Evolutionary conservation across 2,329 filamentous ascomycete species (phyloP).

Genomic region (Venturiaceae sp.): DNA sequence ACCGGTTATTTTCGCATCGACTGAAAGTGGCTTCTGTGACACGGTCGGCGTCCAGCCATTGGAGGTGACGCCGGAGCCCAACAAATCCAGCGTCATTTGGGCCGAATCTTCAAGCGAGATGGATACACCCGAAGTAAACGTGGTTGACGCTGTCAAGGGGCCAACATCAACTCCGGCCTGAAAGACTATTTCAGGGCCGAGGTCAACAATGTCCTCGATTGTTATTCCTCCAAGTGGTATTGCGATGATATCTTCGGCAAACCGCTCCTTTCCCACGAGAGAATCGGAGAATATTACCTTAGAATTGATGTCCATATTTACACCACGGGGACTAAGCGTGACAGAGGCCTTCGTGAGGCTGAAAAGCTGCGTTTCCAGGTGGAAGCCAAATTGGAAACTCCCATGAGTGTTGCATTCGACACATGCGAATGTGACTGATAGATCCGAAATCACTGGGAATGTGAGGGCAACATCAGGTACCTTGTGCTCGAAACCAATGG

Average conservation of each 20-base stretch:
- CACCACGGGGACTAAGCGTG: not conserved
- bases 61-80: not conserved
- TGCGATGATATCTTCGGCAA: slow-evolving; percentile 8
- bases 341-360: not conserved
- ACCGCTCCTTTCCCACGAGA: not conserved
- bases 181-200: slow-evolving; percentile 15
- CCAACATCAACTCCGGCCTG: slow-evolving; percentile 12
- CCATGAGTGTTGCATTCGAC: not conserved
- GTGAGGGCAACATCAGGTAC: not conserved
- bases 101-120: not conserved
- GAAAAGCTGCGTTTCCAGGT: not conserved
- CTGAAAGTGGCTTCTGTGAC: not conserved
- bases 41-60: not conserved
- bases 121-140: not conserved
- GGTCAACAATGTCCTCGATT: slow-evolving; percentile 14
- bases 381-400: not conserved
- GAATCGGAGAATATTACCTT: not conserved
- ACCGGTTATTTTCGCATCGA: not conserved
- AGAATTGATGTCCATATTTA: not conserved
- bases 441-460: not conserved
- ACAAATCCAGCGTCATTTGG: not conserved
- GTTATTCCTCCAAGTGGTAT: slow-evolving; percentile 12
- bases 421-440: not conserved
- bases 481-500: not conserved
- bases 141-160: not conserved